Conservation (phyloP, 169 alveolate genomes). For the Babesia caballi region DNA sequence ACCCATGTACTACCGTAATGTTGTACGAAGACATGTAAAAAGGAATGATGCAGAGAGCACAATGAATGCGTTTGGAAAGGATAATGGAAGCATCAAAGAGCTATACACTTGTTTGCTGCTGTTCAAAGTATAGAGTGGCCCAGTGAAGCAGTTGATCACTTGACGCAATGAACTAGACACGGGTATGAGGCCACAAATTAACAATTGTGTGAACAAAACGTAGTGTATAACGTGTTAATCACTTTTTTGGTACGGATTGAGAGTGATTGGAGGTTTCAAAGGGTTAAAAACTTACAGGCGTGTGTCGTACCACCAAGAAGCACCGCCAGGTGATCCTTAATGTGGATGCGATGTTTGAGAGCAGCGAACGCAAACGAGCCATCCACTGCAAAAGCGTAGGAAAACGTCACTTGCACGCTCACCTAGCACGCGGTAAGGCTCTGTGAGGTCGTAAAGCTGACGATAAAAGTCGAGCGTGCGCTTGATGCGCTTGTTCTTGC, state of each 20-base stretch:
- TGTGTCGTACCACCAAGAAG: slow-evolving; percentile 34
- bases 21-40: too few relatives aligned
- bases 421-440: slow-evolving; percentile 64
- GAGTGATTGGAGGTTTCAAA: too few relatives aligned
- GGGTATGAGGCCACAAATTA: too few relatives aligned
- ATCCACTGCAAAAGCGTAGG: slow-evolving; percentile 21
- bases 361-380: slow-evolving; percentile 64
- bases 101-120: too few relatives aligned
- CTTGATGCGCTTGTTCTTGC: slow-evolving; percentile 39
- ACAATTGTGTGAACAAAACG: neutral
- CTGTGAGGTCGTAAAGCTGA: slow-evolving; percentile 46
- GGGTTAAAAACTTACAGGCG: slow-evolving; percentile 28
- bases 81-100: too few relatives aligned
- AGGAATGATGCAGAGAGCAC: too few relatives aligned
- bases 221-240: neutral
- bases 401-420: neutral
- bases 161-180: too few relatives aligned
- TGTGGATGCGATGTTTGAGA: slow-evolving; percentile 36
- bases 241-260: too few relatives aligned
- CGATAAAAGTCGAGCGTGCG: slow-evolving; percentile 45
- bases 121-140: too few relatives aligned
- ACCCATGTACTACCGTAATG: too few relatives aligned
- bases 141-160: too few relatives aligned
- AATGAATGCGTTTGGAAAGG: too few relatives aligned
- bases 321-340: slow-evolving; percentile 45